Evolutionary conservation across 495 filamentous ascomycete genomes (phyloP), one percentile per base, ranked within the genome.

Genomic region (Pyronema omphalodes): DNA sequence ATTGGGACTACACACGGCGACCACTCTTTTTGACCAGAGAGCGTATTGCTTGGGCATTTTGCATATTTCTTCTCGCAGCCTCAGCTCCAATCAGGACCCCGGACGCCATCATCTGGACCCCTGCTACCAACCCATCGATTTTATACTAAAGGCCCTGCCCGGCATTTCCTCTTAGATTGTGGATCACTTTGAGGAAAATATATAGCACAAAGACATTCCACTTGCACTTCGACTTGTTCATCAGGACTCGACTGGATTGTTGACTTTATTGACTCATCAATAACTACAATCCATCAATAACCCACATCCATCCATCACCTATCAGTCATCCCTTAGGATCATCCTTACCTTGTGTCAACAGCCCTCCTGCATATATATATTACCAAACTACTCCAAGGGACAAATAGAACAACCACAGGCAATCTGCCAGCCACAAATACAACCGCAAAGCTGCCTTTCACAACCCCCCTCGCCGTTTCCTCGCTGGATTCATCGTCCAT

Each of bases 401-500:
- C 39, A 3, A 41, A 41, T 29, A 29, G 5, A 29, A 29, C 23
- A 2, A 29, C 5, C 23, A 29, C 23, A 29, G 23, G 23, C 23
- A 29, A 29, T 5, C 23, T 5, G 23, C 23, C 23, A 29, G 23
- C 17, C 17, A 47, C 44, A n/a, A 47, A n/a, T 19, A 47, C 44
- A 15, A 47, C 44, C 12, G 44, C 44, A 47, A 14, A 47, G 17
- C 12, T 47, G 44, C n/a, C 48, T 51, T 34, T 12, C 48, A 9
- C 48, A 9, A 34, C 3, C 29, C 29, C 33, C 34, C 18, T 37
- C 48, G 17, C 48, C 48, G 17, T 23, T 33, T 37, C 48, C 48
- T 11, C 34, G 11, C 14, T 47, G 44, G 44, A 47, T 29, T 36
- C 37, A 19, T 23, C 52, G 52, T 44, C 58, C 7, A 52, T 56